Conservation (phyloP, 805 yeast species). For the Sungouiozyma intestinalis region DNA sequence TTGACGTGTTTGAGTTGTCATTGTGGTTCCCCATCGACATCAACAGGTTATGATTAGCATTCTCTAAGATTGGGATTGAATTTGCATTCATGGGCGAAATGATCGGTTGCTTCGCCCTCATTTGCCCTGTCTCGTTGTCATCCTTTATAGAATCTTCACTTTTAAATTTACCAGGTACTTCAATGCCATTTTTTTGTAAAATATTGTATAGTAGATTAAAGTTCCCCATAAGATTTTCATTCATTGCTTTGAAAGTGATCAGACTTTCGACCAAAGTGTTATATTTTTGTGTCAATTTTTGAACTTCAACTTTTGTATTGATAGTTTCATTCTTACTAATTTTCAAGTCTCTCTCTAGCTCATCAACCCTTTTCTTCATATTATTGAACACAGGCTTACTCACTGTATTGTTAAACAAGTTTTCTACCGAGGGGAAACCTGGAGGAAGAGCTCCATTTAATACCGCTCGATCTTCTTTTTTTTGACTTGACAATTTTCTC, state of each 20-base stretch:
- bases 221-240: slow-evolving; percentile 46
- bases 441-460: slow-evolving; percentile 16
- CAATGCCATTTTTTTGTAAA: slow-evolving; percentile 49
- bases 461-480: slow-evolving; percentile 29
- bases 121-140: not conserved
- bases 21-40: not conserved
- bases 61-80: not conserved
- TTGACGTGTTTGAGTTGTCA: not conserved
- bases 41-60: not conserved
- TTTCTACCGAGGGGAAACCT: slow-evolving; percentile 17
- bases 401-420: slow-evolving; percentile 16
- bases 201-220: slow-evolving; percentile 41
- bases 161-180: slow-evolving; percentile 40
- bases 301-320: slow-evolving; percentile 28
- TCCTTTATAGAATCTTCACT: slow-evolving; percentile 3
- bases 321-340: slow-evolving; percentile 16
- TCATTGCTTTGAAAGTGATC: slow-evolving; percentile 43
- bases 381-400: slow-evolving; percentile 18
- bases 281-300: slow-evolving; percentile 43
- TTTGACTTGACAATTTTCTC: slow-evolving; percentile 60
- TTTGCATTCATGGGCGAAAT: not conserved
- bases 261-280: slow-evolving; percentile 54
- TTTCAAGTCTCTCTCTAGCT: slow-evolving; percentile 22
- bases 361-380: slow-evolving; percentile 29
- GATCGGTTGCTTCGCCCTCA: not conserved